Percentiles rank a stretch among this genome's conserved stretches.
Conservation (phyloP, 1,139 yeast species). For the Yamadazyma jaroonii region DNA sequence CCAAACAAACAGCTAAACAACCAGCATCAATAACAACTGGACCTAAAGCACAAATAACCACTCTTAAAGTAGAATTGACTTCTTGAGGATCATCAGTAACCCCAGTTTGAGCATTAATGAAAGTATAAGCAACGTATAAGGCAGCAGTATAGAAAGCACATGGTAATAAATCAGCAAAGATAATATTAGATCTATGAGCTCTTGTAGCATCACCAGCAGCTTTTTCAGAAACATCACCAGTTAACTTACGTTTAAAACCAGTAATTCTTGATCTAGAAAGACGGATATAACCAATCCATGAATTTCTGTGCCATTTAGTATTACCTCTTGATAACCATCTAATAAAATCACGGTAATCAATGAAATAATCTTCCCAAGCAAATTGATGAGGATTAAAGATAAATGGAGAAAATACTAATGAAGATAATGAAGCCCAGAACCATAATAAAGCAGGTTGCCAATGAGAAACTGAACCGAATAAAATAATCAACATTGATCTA, state of each 20-base stretch:
- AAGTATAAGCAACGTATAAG: constrained; percentile 86
- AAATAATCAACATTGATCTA: constrained; percentile 80
- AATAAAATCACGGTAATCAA: constrained; percentile 96
- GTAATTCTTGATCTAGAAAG: constrained; percentile 95
- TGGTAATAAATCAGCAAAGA: constrained; percentile 85
- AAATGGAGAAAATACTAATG: constrained; percentile 92
- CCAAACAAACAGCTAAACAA: constrained; percentile 69
- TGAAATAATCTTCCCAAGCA: constrained; percentile 98
- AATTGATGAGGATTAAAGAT: constrained; percentile 98
- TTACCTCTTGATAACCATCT: constrained; percentile 99
- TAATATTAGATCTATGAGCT: constrained; percentile 85
- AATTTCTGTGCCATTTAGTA: constrained; percentile 97
- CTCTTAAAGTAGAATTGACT: constrained; percentile 81
- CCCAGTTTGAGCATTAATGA: constrained; percentile 97
- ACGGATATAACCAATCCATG: constrained; percentile 98
- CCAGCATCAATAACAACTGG: constrained; percentile 93
- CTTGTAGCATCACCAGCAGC: constrained; percentile 93
- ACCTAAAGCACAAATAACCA: constrained; percentile 84
- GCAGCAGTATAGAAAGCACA: constrained; percentile 86
- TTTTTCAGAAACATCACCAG: constrained; percentile 88
- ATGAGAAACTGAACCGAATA: constrained; percentile 88
- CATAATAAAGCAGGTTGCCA: constrained; percentile 98
- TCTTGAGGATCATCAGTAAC: constrained; percentile 49
- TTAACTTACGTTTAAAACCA: constrained; percentile 92
- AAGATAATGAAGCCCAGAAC: constrained; percentile 96